These are phyloP conservation scores for Apiospora arundinis DNA, from an alignment of 2,329 filamentous ascomycete species.

Conservation along the genomic window DNA sequence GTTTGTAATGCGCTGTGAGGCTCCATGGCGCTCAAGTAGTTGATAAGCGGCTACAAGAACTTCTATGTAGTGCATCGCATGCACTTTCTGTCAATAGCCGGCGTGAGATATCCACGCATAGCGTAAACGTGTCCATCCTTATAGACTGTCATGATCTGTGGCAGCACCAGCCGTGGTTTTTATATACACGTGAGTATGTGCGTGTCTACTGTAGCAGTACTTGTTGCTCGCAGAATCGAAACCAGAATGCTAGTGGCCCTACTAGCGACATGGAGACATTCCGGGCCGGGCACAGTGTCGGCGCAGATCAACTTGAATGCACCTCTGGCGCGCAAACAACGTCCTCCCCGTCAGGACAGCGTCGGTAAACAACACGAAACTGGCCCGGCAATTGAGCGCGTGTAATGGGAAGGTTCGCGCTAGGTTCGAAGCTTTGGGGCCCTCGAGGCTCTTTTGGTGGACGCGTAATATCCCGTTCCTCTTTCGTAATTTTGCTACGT, in stretches of 20 bases:
- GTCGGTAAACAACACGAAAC: neutral
- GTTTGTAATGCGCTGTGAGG: neutral
- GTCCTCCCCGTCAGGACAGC: neutral
- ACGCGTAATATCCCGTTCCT: too few species aligned
- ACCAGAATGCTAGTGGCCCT: too few species aligned
- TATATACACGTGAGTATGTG: neutral
- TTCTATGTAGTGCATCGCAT: neutral
- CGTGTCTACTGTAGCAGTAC: too few species aligned
- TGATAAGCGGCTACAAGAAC: neutral
- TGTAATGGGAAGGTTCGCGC: neutral
- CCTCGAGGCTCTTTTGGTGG: too few species aligned
- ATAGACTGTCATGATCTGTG: neutral
- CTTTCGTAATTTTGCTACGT: too few species aligned
- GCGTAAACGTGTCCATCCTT: neutral
- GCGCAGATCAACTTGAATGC: too few species aligned
- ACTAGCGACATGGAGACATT: too few species aligned
- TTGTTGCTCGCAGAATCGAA: too few species aligned
- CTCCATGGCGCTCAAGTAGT: neutral
- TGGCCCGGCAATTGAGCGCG: neutral
- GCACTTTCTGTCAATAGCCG: neutral
- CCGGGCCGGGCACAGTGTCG: too few species aligned
- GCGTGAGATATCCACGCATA: neutral
- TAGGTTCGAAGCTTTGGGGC: neutral
- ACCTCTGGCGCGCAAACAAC: neutral
- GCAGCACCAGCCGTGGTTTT: neutral